Base-by-base conservation (phyloP, 208 protist genomes). In the Crithidia thermophila region DNA sequence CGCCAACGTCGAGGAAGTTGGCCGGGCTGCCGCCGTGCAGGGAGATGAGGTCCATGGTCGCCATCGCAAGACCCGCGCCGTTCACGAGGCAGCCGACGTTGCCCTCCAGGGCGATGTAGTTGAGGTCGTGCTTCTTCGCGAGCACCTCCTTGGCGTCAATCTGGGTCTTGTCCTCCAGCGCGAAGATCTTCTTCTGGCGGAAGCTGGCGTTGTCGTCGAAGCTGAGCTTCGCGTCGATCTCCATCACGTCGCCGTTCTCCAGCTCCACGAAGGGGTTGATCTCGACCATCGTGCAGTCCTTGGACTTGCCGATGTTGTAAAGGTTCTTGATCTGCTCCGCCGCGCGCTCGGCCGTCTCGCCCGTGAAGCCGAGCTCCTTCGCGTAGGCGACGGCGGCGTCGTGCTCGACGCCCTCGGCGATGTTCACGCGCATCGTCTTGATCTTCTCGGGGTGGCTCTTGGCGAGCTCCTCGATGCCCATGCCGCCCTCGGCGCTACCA, bases 21-120 rank as follows among this genome's bases (percentile, higher is more conserved):
- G 99, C 99, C 36, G 99, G 98, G 43, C 80, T 89, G 51, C 98
- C 98, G 58, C 98, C 98, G 76, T 98, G 80, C 16, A 99, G 82
- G 62, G 99, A 98, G 72, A 99, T 99, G 76, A 99, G 97, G 73
- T 99, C 99, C 98, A 99, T 99, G 31, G 99, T 99, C 21, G 98
- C 98, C 99, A 99, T 99, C 47, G 98, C 99, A 10, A 99, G 94
- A 70, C 98, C 99, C 27, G 97, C 98, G 73, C 98, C 98, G 73
- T 99, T 99, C 45, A 99, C 99, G 30, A 98, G 86, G 81, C 95
- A 98, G 52, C 92, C 93, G 56, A 99, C 99, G 85, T 98, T 99
- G 63, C 99, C 99, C 69, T 99, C 98, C 21, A 99, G 90, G 51
- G 95, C 98, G 77, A 99, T 98, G 87, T 99, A 99, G 92, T 99